Evolutionary conservation across 2,329 filamentous ascomycete species (phyloP), one percentile per base, ranked within the genome.

Genomic region (Pyrenophora seminiperda): DNA sequence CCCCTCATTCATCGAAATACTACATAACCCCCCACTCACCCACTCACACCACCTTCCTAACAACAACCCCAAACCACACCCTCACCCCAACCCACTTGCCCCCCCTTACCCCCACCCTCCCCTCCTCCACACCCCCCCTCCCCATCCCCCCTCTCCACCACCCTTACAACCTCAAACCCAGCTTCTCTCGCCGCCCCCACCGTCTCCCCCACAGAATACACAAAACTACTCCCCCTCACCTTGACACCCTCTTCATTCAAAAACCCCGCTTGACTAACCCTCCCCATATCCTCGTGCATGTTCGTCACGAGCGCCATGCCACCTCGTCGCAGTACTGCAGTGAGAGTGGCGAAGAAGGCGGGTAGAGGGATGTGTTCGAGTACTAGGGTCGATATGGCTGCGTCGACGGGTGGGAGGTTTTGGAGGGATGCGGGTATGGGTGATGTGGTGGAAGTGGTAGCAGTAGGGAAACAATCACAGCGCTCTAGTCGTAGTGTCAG

Each of bases 201-300:
- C 18, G 82, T 77, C 51, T 86, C 80, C 4, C 68, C 55, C 15
- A 83, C 65, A 10, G 73, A 76, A 72, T 88, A 79, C 32, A 78
- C 77, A 67, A 79, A 87, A 63, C 84, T 87, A 20, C 71, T 76
- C 1, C 83, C 83, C 38, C 82, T 73, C 13, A 88, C 77, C 73
- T 88, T 87, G 3, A 72, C 58, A 1, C 63, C 71, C 1, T 78
- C 77, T 14, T 68, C 70, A 5, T 84, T 81, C 10, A 83, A 74
- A 60, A 88, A 88, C 0, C 85, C 85, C 0, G 85, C 85, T 62
- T 85, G 83, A 19, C 79, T 81, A 13, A 78, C 74, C 11, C 56
- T 54, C 1, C 83, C 84, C 84, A 88, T 87, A 3, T 86, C 81
- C 1, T 77, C 70, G 65, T 88, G 85, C 85, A 88, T 88, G 61